These are phyloP conservation scores for Entomortierella beljakovae DNA, from an alignment of 192 early-diverging fungal genomes.

Conservation along the genomic window DNA sequence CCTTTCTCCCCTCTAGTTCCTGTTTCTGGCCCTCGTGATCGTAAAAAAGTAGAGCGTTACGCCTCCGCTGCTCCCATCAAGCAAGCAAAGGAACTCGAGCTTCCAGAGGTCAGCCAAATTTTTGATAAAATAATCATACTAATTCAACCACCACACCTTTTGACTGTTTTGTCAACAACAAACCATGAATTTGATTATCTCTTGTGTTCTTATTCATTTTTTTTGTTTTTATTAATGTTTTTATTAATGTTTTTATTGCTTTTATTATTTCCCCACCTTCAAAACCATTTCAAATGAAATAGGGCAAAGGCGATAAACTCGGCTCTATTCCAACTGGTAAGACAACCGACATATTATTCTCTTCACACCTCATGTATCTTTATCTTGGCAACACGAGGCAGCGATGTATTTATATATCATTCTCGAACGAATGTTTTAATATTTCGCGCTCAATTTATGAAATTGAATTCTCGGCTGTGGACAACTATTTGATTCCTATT, in stretches of 20 bases:
- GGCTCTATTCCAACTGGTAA: constrained; percentile 41
- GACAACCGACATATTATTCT: not conserved
- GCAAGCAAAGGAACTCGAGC: constrained; percentile 38
- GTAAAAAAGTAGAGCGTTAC: constrained; percentile 50
- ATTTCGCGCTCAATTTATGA: too few species aligned
- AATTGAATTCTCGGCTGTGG: too few species aligned
- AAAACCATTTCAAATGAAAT: too few species aligned
- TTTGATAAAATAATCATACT: constrained; percentile 4
- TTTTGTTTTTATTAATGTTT: not conserved
- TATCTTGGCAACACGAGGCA: too few species aligned
- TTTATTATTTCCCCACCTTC: too few species aligned
- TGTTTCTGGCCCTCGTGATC: constrained; percentile 46
- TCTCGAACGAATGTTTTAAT: too few species aligned
- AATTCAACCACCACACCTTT: too few species aligned
- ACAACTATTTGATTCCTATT: not conserved
- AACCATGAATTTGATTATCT: not conserved
- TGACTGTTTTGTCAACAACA: not conserved
- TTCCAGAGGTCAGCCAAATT: constrained; percentile 32
- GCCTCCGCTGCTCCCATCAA: constrained; percentile 23
- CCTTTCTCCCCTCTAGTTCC: constrained; percentile 19
- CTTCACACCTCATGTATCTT: not conserved
- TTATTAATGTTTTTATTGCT: not conserved
- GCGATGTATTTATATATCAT: too few species aligned
- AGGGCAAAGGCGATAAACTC: constrained; percentile 51
- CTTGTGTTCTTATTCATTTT: not conserved